Evolutionary conservation across 352 stramenopile species (phyloP), one percentile per base, ranked within the genome.

Genomic region (Phytophthora capsici): DNA sequence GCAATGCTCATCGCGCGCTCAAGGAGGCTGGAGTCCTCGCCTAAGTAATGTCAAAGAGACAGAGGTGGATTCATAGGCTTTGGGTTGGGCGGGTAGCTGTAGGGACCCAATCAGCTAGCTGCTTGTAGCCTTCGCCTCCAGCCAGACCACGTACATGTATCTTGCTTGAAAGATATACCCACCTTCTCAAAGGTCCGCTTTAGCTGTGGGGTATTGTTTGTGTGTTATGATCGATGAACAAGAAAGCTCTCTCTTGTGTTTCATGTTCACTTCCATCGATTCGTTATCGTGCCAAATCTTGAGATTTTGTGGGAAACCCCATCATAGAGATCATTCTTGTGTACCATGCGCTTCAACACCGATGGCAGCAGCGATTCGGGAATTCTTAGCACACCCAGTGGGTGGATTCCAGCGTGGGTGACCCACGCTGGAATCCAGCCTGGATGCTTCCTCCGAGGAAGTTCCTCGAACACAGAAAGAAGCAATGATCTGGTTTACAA

Each of bases 21-120:
- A 81, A 93, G 73, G 78, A 89, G 23, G 87, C 87, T 4, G 87
- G 87, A 32, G 82, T 93, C 61, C 74, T 93, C 47, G 87, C 85
- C 20, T 93, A 78, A 82, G 55, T 67, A 73, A 73, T 60, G 52
- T 46, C 58, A 61, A 61, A 40, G 37, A 19, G 57, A 37, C 64
- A 44, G 58, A 62, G 49, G 45, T 57, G 20, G 54, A 40, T 28
- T 36, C 43, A 30, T 56, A 34, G 54, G 38, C 19, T 49, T 38
- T 44, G 30, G 66, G 51, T 41, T 63, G 40, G 34, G 38, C 34
- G 41, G 49, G 44, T 50, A 63, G 38, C 28, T 57, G 41, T 66
- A 49, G n/a, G 59, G 28, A 66, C 23, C 41, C 40, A 52, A 28
- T 22, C 32, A 48, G 16, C 14, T 38, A 38, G 26, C 32, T 34